These are phyloP conservation scores for Podaxis rugospora DNA, from an alignment of 768 basidiomycete genomes.

Conservation along the genomic window DNA sequence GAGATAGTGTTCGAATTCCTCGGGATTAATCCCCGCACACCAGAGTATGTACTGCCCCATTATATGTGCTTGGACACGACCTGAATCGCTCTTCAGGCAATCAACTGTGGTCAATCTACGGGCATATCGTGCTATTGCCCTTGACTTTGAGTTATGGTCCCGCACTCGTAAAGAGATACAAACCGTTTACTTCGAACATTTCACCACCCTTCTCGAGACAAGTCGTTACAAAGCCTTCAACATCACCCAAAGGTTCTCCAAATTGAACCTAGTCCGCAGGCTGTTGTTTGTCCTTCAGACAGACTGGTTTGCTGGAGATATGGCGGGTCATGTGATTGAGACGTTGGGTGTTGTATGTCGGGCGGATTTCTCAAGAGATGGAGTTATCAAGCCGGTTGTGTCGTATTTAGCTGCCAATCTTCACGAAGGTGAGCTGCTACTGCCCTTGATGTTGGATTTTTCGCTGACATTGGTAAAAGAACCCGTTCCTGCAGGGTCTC, in stretches of 20 bases:
- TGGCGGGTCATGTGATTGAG: conserved; percentile 46
- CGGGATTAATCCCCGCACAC: conserved; percentile 77
- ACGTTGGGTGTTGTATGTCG: conserved; percentile 59
- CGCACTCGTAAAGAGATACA: conserved; percentile 69
- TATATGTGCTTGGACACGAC: not conserved
- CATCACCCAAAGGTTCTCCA: conserved; percentile 63
- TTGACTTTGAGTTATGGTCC: conserved; percentile 92
- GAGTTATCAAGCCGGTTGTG: conserved; percentile 79
- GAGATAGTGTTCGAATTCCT: conserved; percentile 84
- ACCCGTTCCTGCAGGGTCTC: conserved; percentile 34
- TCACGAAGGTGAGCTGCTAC: conserved; percentile 48
- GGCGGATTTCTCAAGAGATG: conserved; percentile 66
- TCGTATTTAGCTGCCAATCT: conserved; percentile 83
- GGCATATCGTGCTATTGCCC: conserved; percentile 78
- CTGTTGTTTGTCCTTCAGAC: conserved; percentile 81
- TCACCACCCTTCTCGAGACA: conserved; percentile 63
- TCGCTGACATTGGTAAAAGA: conserved; percentile 10
- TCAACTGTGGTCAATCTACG: conserved; percentile 81
- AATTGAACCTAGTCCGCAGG: conserved; percentile 67
- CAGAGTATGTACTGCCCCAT: conserved; percentile 53
- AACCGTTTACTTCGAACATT: conserved; percentile 75
- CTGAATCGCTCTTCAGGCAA: conserved; percentile 36
- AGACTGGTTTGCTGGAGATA: conserved; percentile 63
- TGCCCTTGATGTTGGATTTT: not conserved
- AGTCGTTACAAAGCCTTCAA: conserved; percentile 81